phyloP scores from a whole-genome alignment of 139 green algal species.

The Asterochloris erici region DNA sequence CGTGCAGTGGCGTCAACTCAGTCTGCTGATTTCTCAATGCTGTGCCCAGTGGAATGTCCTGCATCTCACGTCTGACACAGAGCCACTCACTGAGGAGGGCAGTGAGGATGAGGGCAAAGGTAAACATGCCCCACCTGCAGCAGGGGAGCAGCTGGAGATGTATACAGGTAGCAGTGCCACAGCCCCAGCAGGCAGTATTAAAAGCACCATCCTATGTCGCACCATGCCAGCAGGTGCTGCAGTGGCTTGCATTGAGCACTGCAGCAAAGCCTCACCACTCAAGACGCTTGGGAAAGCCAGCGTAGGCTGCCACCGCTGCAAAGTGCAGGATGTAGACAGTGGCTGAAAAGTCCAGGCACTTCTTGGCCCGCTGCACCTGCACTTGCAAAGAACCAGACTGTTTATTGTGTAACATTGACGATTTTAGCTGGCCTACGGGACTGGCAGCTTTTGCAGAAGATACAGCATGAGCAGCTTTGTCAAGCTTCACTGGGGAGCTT shows the following conservation, averaged over 20 bases:
- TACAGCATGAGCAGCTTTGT: not conserved
- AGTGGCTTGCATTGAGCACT: not conserved
- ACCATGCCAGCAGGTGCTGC: not conserved
- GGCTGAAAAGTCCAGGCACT: slow-evolving; percentile 91
- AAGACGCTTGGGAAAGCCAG: slow-evolving; percentile 56
- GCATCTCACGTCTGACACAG: slow-evolving; percentile 83
- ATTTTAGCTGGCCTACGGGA: not conserved
- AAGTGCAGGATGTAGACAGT: slow-evolving; percentile 85
- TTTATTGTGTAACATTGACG: not conserved
- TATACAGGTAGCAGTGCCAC: not conserved
- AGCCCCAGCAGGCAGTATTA: not conserved
- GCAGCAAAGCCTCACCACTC: slow-evolving; percentile 60
- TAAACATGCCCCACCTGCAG: slow-evolving; percentile 72
- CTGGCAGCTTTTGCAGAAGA: not conserved
- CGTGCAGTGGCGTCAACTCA: no score
- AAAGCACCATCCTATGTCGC: not conserved
- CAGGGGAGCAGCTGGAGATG: not conserved
- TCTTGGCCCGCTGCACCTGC: slow-evolving; percentile 90
- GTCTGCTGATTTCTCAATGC: no score
- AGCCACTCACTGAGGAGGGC: slow-evolving; percentile 87
- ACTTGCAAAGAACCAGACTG: not conserved
- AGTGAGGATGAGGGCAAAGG: slow-evolving; percentile 58
- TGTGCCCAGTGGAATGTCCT: slow-evolving; percentile 81
- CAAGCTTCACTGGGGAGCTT: slow-evolving; percentile 1
- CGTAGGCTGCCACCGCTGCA: slow-evolving; percentile 42